Conservation (phyloP, 805 yeast genomes). For the Pichia membranifaciens region DNA sequence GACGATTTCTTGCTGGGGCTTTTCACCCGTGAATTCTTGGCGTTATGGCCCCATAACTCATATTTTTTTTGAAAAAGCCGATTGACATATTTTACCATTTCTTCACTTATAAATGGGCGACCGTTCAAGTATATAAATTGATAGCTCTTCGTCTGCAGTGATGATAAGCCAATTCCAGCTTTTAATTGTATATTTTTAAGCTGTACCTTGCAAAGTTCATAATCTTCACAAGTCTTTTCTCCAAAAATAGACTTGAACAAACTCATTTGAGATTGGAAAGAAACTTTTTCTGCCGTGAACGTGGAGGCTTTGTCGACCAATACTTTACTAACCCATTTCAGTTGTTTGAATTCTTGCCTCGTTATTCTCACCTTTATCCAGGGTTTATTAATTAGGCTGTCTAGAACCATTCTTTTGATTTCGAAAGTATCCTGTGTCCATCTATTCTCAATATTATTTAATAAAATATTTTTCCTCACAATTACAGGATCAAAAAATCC, state of each 20-base stretch:
- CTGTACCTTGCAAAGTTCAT: conserved; percentile 26
- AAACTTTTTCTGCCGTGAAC: not conserved
- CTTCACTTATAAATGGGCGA: conserved; percentile 25
- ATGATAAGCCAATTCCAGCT: conserved; percentile 36
- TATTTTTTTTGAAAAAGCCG: conserved; percentile 21
- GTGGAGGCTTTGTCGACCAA: not conserved
- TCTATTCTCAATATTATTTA: conserved; percentile 14
- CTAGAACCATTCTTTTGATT: conserved; percentile 29
- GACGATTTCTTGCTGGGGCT: not conserved
- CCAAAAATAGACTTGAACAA: conserved; percentile 32
- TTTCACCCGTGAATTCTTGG: not conserved
- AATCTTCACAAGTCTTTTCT: conserved; percentile 15
- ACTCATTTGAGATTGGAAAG: conserved; percentile 5
- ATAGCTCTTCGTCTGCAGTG: conserved; percentile 31
- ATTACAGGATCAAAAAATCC: conserved; percentile 40
- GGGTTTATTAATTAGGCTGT: conserved; percentile 26
- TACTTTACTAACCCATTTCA: not conserved
- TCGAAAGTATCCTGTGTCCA: conserved; percentile 23
- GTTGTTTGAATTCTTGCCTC: conserved; percentile 1
- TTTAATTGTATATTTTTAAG: conserved; percentile 25
- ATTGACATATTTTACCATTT: conserved; percentile 21
- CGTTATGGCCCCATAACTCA: conserved; percentile 11
- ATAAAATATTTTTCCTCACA: conserved; percentile 34
- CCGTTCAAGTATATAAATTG: conserved; percentile 46
- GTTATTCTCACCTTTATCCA: conserved; percentile 17